These are phyloP conservation scores for Solanum chacoense DNA, from an alignment of 305 asterid species.

Conservation along the genomic window DNA sequence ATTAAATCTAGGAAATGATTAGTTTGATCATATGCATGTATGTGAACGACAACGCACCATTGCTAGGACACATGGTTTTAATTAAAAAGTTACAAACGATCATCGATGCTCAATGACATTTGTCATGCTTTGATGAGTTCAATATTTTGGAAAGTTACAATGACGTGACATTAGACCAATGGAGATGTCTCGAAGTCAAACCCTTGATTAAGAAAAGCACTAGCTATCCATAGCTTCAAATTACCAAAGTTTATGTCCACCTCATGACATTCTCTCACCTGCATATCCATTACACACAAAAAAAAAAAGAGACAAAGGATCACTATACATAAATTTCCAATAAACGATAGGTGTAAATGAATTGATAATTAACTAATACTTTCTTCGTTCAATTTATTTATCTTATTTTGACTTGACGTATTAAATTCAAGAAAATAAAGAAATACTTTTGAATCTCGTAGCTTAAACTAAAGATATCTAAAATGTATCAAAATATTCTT, in stretches of 20 bases:
- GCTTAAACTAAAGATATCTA: not conserved
- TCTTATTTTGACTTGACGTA: not conserved
- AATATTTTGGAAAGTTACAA: not conserved
- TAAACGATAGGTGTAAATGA: not conserved
- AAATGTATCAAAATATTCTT: not conserved
- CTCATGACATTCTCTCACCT: conserved; percentile 36
- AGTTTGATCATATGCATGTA: not conserved
- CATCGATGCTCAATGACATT: not conserved
- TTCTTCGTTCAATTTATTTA: not conserved
- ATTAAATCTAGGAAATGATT: not conserved
- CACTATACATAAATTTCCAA: not conserved
- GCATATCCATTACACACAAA: conserved; percentile 2
- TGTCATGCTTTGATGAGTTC: not conserved
- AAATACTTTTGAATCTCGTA: not conserved
- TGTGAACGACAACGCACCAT: not conserved
- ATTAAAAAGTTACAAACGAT: not conserved
- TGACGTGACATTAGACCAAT: not conserved
- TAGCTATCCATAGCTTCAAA: conserved; percentile 62
- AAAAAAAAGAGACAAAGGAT: too few relatives aligned
- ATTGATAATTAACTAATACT: not conserved
- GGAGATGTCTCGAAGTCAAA: conserved; percentile 40
- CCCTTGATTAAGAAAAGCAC: conserved; percentile 51
- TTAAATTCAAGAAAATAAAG: not conserved
- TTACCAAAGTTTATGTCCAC: conserved; percentile 31
- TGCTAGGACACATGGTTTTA: not conserved